Conservation (phyloP, 2,329 filamentous ascomycete species). For the Botrytis tulipae region DNA sequence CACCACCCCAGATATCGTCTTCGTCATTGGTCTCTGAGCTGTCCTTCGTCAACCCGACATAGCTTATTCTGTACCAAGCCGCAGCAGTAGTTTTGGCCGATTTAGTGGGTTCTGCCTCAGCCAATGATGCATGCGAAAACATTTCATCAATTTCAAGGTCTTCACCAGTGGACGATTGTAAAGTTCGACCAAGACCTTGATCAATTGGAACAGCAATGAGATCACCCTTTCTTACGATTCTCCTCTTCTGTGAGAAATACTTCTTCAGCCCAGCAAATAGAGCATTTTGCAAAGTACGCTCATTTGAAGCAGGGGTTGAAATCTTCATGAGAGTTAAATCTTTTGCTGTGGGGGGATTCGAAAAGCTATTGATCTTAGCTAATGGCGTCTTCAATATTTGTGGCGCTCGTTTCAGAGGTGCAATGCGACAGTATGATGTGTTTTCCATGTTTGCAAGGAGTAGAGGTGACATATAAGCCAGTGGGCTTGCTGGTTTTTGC, state of each 20-base stretch:
- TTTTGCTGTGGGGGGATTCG: conserved; percentile 57
- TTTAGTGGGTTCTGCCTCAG: conserved; percentile 45
- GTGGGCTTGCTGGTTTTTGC: conserved; percentile 55
- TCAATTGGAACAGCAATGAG: conserved; percentile 87
- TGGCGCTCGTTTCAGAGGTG: conserved; percentile 57
- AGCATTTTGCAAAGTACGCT: conserved; percentile 79
- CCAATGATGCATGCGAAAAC: conserved; percentile 50
- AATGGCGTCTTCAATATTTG: conserved; percentile 52
- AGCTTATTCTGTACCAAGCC: conserved; percentile 90
- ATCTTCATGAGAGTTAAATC: conserved; percentile 89
- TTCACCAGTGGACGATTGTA: conserved; percentile 62
- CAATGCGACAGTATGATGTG: conserved; percentile 75
- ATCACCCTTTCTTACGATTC: conserved; percentile 83
- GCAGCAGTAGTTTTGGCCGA: conserved; percentile 50
- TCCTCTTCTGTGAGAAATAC: conserved; percentile 79
- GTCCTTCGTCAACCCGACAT: conserved; percentile 60
- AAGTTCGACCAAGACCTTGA: conserved; percentile 74
- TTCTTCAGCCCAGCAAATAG: conserved; percentile 83
- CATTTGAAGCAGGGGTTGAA: conserved; percentile 82
- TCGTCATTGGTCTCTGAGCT: conserved; percentile 51
- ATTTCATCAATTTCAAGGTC: conserved; percentile 70
- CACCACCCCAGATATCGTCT: conserved; percentile 77
- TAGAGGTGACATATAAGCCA: conserved; percentile 78
- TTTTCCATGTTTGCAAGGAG: conserved; percentile 82
- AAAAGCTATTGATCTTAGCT: conserved; percentile 55